Conservation (phyloP, 306 rosid species). For the Begonia loranthoides region DNA sequence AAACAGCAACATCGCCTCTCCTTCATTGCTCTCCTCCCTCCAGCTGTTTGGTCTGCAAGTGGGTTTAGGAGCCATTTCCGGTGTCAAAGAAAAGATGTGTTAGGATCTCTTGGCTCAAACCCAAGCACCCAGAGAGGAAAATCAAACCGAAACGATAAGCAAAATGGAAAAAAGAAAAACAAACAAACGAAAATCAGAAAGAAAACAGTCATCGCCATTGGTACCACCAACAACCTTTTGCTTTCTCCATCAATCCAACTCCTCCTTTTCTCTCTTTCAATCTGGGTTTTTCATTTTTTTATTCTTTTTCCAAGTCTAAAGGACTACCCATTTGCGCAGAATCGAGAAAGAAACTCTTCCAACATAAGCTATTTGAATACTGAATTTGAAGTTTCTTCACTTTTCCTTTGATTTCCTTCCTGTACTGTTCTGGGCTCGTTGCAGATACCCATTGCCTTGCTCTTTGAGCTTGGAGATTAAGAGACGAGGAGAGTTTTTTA, state of each 20-base stretch:
- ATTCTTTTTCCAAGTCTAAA: constrained; percentile 13
- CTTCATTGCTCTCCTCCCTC: constrained; percentile 14
- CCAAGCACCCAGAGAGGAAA: constrained; percentile 2
- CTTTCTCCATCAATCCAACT: constrained; percentile 35
- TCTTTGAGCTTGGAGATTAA: not conserved
- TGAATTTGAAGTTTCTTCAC: constrained; percentile 9
- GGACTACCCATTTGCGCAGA: constrained; percentile 13
- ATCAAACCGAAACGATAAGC: too few species aligned
- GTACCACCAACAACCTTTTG: constrained; percentile 23
- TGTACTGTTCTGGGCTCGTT: constrained; percentile 18
- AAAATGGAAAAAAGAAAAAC: not conserved
- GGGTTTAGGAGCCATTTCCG: constrained; percentile 54
- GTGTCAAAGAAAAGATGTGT: constrained; percentile 27
- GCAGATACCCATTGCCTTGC: constrained; percentile 11
- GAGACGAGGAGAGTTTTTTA: not conserved
- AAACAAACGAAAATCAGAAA: not conserved
- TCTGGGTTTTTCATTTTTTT: not conserved
- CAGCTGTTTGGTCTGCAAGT: constrained; percentile 43
- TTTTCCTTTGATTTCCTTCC: constrained; percentile 9
- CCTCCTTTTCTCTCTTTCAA: not conserved
- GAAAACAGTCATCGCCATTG: constrained; percentile 10
- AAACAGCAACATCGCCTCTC: constrained; percentile 24
- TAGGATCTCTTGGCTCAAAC: constrained; percentile 38
- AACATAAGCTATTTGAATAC: constrained; percentile 14
- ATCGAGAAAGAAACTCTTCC: constrained; percentile 2